Base-by-base conservation (phyloP, 2,329 filamentous ascomycete species). In the Pseudocercospora vitis region DNA sequence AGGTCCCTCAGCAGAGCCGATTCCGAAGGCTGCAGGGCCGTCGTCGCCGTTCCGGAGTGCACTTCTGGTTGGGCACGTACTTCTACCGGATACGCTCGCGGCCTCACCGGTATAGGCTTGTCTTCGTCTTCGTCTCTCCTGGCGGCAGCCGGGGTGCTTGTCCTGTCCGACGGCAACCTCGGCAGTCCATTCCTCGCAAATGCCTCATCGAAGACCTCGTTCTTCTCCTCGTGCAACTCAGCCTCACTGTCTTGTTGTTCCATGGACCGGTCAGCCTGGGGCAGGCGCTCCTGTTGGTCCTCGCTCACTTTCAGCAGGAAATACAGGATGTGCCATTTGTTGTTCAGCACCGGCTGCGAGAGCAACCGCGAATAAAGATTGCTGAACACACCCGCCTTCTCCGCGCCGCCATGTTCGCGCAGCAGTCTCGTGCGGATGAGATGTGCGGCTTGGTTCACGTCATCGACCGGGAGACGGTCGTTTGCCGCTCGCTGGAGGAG, bases 261-360 rank as follows among this genome's bases (percentile, higher is more conserved):
- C 21, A 37, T 39, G 14, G 51, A 47, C 26, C 49, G 50, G 2
- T 33, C 32, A 19, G 56, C 50, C 47, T 40, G 37, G 19, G 23
- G 32, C 49, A 44, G 52, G 19, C 45, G 48, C 6, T 48, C 31
- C 8, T 54, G 37, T 14, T 18, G 42, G 1, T 55, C 18, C 26
- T 56, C 53, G 19, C 57, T 89, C 85, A 44, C 81, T 64, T 89
- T 85, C 70, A 94, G 88, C 35, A 99, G 81, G 35, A 99, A 84
- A 70, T 95, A 95, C 16, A 99, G 79, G 61, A 99, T 96, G 2
- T 88, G 90, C 91, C 91, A 97, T 80, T 99, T 99, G 72, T 96
- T 88, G 65, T 89, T 88, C 39, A 99, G 80, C 4, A 97, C 91
- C 0, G 91, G 91, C 61, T 96, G 84, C n/a, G 89, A 88, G 21